These are phyloP conservation scores for Plantago coronopus DNA, from an alignment of 305 asterid species.

Conservation along the genomic window DNA sequence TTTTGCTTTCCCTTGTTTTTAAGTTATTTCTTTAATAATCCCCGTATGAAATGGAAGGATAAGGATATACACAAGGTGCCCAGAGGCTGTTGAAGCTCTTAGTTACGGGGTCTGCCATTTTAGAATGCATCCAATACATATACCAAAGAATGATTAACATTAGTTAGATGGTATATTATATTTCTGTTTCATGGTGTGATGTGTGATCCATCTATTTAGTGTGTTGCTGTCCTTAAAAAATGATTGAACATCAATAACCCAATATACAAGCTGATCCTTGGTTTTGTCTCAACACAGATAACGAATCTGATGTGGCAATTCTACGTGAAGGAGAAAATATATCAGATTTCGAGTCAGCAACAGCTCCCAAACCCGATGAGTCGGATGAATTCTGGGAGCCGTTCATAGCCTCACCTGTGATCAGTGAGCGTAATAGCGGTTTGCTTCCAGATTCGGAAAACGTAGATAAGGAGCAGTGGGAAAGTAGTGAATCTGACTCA, in stretches of 20 bases:
- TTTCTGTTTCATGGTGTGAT: no score
- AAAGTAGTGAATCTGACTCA: constrained; percentile 39
- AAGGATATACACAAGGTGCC: no score
- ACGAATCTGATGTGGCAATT: constrained; percentile 34
- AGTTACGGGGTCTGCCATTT: no score
- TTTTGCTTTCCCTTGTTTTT: no score
- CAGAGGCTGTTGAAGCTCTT: no score
- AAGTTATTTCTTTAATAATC: no score
- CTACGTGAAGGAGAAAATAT: constrained; percentile 38
- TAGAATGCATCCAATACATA: no score
- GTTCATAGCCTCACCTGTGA: constrained; percentile 33
- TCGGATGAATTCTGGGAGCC: constrained; percentile 57
- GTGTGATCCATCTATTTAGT: background rate
- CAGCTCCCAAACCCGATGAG: constrained; percentile 27
- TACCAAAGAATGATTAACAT: no score
- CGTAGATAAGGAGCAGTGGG: constrained; percentile 30
- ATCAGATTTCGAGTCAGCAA: constrained; percentile 33
- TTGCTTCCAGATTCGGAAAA: constrained; percentile 34
- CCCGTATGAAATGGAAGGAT: no score
- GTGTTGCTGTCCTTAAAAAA: background rate
- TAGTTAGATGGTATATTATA: no score
- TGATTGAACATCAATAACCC: background rate
- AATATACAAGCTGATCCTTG: constrained; percentile 2
- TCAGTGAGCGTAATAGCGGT: constrained; percentile 26
- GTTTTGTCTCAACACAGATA: constrained; percentile 34